Conservation (phyloP, 2,329 filamentous ascomycete species). For the Acrodontium crateriforme region DNA sequence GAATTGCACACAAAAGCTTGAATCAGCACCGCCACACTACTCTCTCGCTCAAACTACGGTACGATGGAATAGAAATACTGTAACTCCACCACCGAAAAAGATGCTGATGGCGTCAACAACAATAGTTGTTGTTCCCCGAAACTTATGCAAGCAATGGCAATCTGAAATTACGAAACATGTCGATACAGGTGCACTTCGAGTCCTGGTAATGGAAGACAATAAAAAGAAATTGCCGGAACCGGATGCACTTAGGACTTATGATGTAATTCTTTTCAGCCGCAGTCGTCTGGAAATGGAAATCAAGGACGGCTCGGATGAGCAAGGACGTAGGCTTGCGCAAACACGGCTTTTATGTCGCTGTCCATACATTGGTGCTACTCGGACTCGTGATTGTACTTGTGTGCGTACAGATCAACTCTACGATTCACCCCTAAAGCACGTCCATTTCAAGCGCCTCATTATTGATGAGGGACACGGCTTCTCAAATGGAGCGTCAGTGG, state of each 20-base stretch:
- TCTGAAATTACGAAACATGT: conserved; percentile 72
- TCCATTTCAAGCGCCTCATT: conserved; percentile 81
- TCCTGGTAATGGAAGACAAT: conserved; percentile 47
- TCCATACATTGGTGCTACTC: conserved; percentile 31
- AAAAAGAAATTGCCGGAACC: conserved; percentile 42
- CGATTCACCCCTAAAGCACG: conserved; percentile 48
- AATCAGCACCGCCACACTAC: conserved; percentile 20
- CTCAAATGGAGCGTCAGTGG: conserved; percentile 51
- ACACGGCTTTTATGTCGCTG: conserved; percentile 21
- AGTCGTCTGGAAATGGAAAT: conserved; percentile 57
- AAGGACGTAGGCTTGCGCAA: conserved; percentile 26
- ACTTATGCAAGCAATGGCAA: conserved; percentile 73
- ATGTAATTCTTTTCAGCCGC: conserved; percentile 67
- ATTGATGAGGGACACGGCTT: conserved; percentile 86
- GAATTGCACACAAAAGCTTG: conserved; percentile 42
- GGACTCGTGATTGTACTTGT: conserved; percentile 32
- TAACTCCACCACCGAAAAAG: conserved; percentile 28
- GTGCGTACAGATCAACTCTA: conserved; percentile 30
- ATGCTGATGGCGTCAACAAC: conserved; percentile 56
- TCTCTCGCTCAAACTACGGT: conserved; percentile 27
- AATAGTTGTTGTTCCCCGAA: conserved; percentile 68
- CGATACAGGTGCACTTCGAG: conserved; percentile 36
- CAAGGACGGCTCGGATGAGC: conserved; percentile 34
- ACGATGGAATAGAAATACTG: conserved; percentile 29
- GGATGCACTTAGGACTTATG: conserved; percentile 48